Evolutionary conservation across 2,329 filamentous ascomycete species (phyloP), one percentile per base, ranked within the genome.

Genomic region (Ceratocystis alfenasii): DNA sequence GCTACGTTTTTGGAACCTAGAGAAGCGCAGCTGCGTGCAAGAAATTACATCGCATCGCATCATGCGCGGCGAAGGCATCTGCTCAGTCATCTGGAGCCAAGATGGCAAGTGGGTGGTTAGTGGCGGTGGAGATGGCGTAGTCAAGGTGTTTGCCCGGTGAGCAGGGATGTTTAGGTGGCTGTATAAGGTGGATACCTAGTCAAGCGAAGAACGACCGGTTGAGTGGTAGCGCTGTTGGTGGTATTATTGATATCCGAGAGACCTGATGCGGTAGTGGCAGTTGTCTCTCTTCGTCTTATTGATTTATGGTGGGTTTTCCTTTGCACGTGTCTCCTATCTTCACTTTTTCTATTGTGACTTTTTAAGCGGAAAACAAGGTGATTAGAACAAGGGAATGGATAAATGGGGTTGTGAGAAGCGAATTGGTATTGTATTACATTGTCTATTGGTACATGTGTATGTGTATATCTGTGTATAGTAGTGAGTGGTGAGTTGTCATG

Each of bases 51-150:
- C 85, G 68, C 92, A 97, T 76, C 85, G 94, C 50, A 83, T 95
- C 70, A 96, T 97, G 92, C 85, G 94, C 63, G 94, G 93, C 62
- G 94, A 99, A 74, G 94, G 94, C 25, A 90, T 97, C 6, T 97
- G 93, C 76, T 84, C 87, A 17, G 93, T 96, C 3, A 89, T 94
- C 20, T 99, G 94, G 94, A 96, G 91, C 73, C 88, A 91, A 71
- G 94, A 99, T 73, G 92, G 93, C 44, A 84, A 91, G 70, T 94
- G 94, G 83, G 92, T 99, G 46, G 90, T 97, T 66, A 95, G 90
- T 71, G 93, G 88, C 46, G 94, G 94, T 50, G 94, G 94, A 12
- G 94, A 99, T 74, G 94, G 94, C 5, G 87, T 96, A 45, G 93
- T 96, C 69, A 97, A 97, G 79, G 92, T 97, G 66, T 97, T 86